Evolutionary conservation across 305 asterid species (phyloP), one percentile per base, ranked within the genome.

Genomic region (Fraxinus velutina): DNA sequence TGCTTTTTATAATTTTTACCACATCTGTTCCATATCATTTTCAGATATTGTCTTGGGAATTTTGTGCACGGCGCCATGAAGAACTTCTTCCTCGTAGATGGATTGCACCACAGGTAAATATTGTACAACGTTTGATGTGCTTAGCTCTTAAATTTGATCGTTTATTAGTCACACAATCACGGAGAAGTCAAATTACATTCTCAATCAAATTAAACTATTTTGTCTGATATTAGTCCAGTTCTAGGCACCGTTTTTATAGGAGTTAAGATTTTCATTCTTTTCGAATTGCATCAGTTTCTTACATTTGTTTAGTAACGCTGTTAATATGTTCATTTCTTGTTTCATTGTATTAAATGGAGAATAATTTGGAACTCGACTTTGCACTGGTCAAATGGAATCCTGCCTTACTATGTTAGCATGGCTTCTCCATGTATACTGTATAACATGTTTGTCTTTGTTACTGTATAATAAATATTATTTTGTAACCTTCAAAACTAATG

Each of bases 1-100:
- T 68, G 3, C 34, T 13, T 29, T 12, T 15, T 5, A 47, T 47
- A 47, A 47, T 68, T 30, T 68, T 80, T 80, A 76, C 81, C 83
- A 78, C 80, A 82, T 78, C 73, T 77, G 76, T 47, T 68, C 21
- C 75, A 4, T 33, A 70, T 75, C 29, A 33, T 80, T 29, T 80
- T 73, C 83, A 96, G 98, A 96, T 94, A 85, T 84, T 92, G 60
- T 92, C 97, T 32, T 96, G 99, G 99, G 99, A 96, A 83, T 96
- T 94, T 78, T 96, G 98, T 86, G 98, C 97, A 0, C 92, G 97
- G 71, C 93, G 92, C 73, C 99, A 96, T 83, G 99, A 94, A 86
- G 98, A 96, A 86, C 97, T 96, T 87, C 94, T 96, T 83, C 93
- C 98, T 78, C 93, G 99, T 71, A 89, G 95, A 89, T 82, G 91